Base-by-base conservation (phyloP, 306 rosid species). In the Biancaea sappan region DNA sequence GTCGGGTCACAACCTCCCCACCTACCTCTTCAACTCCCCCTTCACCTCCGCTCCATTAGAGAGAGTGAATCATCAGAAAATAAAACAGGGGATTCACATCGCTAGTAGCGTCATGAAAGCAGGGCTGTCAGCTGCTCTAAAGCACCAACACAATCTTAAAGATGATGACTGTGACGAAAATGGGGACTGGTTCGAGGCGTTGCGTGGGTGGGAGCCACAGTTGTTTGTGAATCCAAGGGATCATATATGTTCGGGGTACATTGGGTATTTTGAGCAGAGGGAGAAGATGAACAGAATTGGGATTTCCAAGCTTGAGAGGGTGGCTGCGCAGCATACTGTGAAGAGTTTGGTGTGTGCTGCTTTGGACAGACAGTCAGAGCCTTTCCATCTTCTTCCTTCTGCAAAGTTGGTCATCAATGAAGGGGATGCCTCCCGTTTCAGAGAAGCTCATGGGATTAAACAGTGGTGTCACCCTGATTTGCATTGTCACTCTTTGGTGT, bases 21-120 rank as follows among this genome's bases (percentile, higher is more conserved):
- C 82, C 1, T 84, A 65, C 54, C 75, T 84, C 1, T 84, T 80
- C 61, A 84, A 77, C 64, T 72, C 82, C 16, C 87, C 87, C 2
- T 77, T 72, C 63, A 22, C 40, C 5, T 56, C 83, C 2, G 47
- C 71, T 9, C 78, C 69, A 4, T 26, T 73, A 8, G 85, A 80
- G 44, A 25, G 66, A 24, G 29, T 73, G 5, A 57, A 52, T 2
- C 15, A 25, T 3, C 18, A 61, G 59, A 46, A 29, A 21, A 26
- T 82, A 14, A 66, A 58, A 21, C 19, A 22, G 4, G 69, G 68
- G 18, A 71, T 83, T 12, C 83, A 66, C 47, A 26, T 70, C 37
- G 72, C 56, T 1, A 25, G 34, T 8, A 21, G 66, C 43, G 31
- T 62, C 13, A 25, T 47, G 28, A 76, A 79, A 62, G 71, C 66